Evolutionary conservation across 768 basidiomycete genomes (phyloP).

Genomic region (Mycena vulgaris): DNA sequence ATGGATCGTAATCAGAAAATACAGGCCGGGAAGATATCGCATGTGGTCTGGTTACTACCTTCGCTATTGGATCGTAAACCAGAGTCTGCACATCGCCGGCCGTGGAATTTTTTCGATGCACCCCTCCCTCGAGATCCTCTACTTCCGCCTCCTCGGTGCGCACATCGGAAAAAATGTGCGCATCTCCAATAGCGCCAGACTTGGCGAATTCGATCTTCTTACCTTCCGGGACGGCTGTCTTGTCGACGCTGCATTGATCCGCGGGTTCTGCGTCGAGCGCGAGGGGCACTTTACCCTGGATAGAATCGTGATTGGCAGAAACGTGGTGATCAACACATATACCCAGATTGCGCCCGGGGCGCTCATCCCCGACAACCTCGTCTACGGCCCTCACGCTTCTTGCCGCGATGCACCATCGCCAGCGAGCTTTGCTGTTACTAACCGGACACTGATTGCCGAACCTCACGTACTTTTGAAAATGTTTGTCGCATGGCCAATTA

Average conservation of each 20-base stretch:
- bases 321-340: conserved; percentile 60
- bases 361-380: conserved; percentile 51
- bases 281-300: conserved; percentile 61
- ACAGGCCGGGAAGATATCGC: conserved; percentile 54
- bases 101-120: conserved; percentile 60
- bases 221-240: conserved; percentile 59
- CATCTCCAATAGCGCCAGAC: conserved; percentile 53
- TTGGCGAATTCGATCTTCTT: conserved; percentile 63
- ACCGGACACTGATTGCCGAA: conserved; percentile 51
- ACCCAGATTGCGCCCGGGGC: conserved; percentile 61
- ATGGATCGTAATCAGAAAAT: conserved; percentile 62
- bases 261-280: conserved; percentile 63
- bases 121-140: conserved; percentile 54
- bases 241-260: conserved; percentile 56
- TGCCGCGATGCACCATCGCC: conserved; percentile 57
- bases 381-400: conserved; percentile 63
- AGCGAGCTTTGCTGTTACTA: conserved; percentile 53
- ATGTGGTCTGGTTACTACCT: conserved; percentile 45
- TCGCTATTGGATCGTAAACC: conserved; percentile 34
- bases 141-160: conserved; percentile 63
- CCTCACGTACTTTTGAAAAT: conserved; percentile 51
- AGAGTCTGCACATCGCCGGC: conserved; percentile 45
- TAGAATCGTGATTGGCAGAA: conserved; percentile 52
- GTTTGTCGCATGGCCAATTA: conserved; percentile 58
- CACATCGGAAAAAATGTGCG: conserved; percentile 58